A percentile compares a stretch with the other conserved stretches of the same genome.
Evolutionary conservation across 768 basidiomycete genomes (phyloP).

Genomic region (Termitomyces eurrhizus): DNA sequence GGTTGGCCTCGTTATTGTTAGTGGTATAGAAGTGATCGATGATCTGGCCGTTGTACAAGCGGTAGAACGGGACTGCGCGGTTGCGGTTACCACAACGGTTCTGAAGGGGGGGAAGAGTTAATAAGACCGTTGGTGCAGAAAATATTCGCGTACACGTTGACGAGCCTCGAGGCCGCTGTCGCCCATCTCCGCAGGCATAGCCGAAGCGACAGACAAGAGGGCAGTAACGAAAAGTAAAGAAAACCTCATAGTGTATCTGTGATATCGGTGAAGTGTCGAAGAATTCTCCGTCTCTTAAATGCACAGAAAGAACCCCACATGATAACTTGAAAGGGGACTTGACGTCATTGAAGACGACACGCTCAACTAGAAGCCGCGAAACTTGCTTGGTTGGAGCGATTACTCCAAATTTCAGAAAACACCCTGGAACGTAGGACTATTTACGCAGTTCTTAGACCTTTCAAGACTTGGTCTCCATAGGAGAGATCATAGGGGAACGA

Average conservation of each 20-base stretch:
- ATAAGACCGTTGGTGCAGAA: no score
- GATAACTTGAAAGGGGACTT: not conserved
- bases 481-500: no score
- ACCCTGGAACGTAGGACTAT: not conserved
- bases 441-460: not conserved
- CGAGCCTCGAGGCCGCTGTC: not conserved
- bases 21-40: conserved; percentile 16
- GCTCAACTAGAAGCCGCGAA: not conserved
- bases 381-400: not conserved
- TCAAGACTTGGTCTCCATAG: not conserved
- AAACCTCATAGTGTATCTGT: conserved; percentile 5
- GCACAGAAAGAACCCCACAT: not conserved
- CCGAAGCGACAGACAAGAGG: not conserved
- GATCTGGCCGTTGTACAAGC: not conserved
- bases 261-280: no score
- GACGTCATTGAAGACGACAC: no score
- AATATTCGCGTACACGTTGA: not conserved
- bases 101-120: not conserved
- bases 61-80: not conserved
- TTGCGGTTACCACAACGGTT: not conserved
- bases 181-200: not conserved
- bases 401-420: not conserved
- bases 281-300: not conserved
- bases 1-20: conserved; percentile 6
- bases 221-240: conserved; percentile 4